These are phyloP conservation scores for Colletotrichum somersetense DNA, from an alignment of 2,329 filamentous ascomycete genomes.

Conservation along the genomic window DNA sequence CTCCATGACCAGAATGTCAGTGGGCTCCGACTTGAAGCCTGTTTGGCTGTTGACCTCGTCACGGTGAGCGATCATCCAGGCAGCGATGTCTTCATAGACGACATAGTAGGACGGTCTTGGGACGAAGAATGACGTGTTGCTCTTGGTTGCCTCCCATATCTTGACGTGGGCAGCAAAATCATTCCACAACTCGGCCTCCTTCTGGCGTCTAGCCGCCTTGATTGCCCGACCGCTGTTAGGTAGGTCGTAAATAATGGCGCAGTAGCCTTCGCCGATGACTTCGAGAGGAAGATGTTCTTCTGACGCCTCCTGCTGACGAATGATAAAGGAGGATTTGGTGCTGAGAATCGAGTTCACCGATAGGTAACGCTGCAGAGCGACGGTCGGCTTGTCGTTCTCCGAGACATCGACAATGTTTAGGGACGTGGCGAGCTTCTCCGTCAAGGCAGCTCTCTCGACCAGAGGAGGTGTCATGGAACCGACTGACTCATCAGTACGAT, in stretches of 20 bases:
- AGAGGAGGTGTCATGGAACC: neutral
- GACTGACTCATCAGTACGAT: neutral
- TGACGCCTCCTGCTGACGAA: neutral
- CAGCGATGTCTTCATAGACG: neutral
- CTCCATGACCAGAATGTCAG: conserved; percentile 36
- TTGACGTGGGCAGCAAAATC: neutral
- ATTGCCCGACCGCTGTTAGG: neutral
- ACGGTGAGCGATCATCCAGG: neutral
- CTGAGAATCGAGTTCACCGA: conserved; percentile 7
- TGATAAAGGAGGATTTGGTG: neutral
- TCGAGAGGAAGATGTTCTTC: neutral
- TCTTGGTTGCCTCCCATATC: conserved; percentile 1
- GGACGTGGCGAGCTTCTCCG: neutral
- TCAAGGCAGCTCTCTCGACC: neutral
- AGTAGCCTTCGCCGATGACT: neutral
- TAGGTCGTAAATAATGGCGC: neutral
- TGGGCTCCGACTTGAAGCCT: neutral
- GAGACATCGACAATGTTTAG: neutral
- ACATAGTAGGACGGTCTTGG: neutral
- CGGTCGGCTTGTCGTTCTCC: neutral
- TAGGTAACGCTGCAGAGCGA: neutral
- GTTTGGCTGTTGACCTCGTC: neutral
- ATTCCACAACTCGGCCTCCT: neutral
- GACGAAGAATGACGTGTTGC: neutral
- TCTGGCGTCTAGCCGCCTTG: neutral